phyloP scores from a whole-genome alignment of 164 flowering plant genomes.

The Hamamelis virginiana region DNA sequence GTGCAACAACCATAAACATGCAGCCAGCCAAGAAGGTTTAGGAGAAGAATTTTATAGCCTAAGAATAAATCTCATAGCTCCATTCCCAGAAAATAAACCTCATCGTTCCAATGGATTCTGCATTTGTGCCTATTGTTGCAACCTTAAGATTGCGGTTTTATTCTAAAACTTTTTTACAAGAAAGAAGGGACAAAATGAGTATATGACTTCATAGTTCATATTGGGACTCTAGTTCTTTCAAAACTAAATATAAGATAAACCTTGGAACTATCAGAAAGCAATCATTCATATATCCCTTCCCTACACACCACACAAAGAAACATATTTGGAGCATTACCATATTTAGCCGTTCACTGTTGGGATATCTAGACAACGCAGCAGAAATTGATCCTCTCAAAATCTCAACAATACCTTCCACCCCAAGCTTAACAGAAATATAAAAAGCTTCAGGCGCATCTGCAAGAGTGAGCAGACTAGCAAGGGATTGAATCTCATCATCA shows the following conservation, averaged over 20 bases:
- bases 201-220: too few relatives aligned
- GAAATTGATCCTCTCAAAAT: slow-evolving; percentile 74
- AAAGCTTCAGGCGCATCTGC: slow-evolving; percentile 97
- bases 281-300: not conserved
- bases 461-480: slow-evolving; percentile 67
- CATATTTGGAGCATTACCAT: slow-evolving; percentile 41
- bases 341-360: slow-evolving; percentile 66
- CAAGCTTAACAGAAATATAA: slow-evolving; percentile 84
- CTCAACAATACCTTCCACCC: slow-evolving; percentile 86
- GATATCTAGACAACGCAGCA: slow-evolving; percentile 63
- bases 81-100: too few relatives aligned
- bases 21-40: too few relatives aligned
- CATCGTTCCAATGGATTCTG: too few relatives aligned
- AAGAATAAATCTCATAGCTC: too few relatives aligned
- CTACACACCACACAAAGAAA: not conserved
- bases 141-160: too few relatives aligned
- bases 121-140: too few relatives aligned
- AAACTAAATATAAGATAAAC: not conserved
- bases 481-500: slow-evolving; percentile 73
- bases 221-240: not conserved
- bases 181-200: not conserved
- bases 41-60: too few relatives aligned
- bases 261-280: not conserved
- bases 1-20: too few relatives aligned
- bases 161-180: not conserved